Base-by-base conservation (phyloP, 306 rosid genomes). In the Parietaria judaica region DNA sequence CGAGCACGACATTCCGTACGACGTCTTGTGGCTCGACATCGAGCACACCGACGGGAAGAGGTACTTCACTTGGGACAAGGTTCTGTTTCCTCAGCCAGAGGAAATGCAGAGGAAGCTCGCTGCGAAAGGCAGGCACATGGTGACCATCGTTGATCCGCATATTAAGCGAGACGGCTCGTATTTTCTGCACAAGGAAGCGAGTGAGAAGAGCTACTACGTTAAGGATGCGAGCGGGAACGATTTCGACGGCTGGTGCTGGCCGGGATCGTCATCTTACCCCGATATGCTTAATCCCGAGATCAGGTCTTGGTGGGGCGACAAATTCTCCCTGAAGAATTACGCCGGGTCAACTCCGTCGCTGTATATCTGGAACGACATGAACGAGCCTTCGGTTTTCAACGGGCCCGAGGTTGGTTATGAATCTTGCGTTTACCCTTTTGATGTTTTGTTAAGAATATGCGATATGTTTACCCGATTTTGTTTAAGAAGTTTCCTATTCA, bases 211-310 rank as follows among this genome's bases (percentile, higher is more conserved):
- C 34, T 86, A 92, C 79, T 92, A 92, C 84, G 90, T 88, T 45
- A 92, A 84, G 84, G 99, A 92, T 84, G 78, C 90, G 11, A 64
- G 58, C 56, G 96, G 99, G 35, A 92, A 84, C 45, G 96, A 86
- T 67, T 92, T 49, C 51, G 95, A 92, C 67, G 99, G 99, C 12
- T 92, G 99, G 99, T 92, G 99, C 69, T 92, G 99, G 99, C 84
- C 99, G 14, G 99, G 99, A 51, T 88, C 99, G 1, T 92, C 99
- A 0, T 92, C 99, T 0, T 92, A 92, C 72, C 73, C 72, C 0
- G 99, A 92, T 68, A 71, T 78, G 51, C 73, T 88, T 69, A 88
- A 70, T 74, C 95, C 88, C 4, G 86, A 86, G 56, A 79, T 88
- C 59, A 81, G 99, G 75, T 77, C 88, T 34, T 92, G 99, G 99